Evolutionary conservation across 768 basidiomycete species (phyloP), one percentile per base, ranked within the genome.

Genomic region (Leucosporidium creatinivorum): DNA sequence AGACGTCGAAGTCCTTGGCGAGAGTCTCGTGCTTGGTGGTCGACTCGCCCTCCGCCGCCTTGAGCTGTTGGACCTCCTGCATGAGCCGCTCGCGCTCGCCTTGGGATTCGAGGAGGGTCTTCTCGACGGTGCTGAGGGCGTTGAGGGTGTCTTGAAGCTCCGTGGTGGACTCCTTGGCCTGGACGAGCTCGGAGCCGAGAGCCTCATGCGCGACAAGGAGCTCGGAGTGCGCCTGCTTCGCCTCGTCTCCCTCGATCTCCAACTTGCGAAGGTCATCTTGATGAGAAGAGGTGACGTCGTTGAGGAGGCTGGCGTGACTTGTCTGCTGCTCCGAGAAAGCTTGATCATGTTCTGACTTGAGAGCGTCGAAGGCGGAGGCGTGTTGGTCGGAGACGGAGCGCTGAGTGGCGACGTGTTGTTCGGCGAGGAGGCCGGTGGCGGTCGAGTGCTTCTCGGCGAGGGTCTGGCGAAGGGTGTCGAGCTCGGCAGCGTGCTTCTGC

Each of bases 1-100:
- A 88, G 47, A 82, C 84, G 73, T 91, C 89, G 44, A 92, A 80
- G 75, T 93, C 89, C 26, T 83, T 82, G 15, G 84, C 84, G 48
- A 90, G 81, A 23, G 87, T 86, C 72, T 89, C 85, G 50, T 85
- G 86, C 72, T 87, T 86, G 12, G 88, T 88, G 15, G 84, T 85
- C 75, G 89, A 88, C 71, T 86, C 83, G 39, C 85, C 67, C 1
- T 58, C 19, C 21, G 17, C 25, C 60, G 65, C 44, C n/a, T 49
- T 48, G 6, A 68, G 58, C n/a, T 70, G 57, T 15, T 66, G 51
- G 8, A 69, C n/a, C 28, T 73, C 66, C 7, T 54, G 17, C 36
- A 69, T 39, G 28, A 73, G 63, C 1, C 75, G 69, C 30, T 66
- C 72, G 4, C 68, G 67, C 59, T 74, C 73, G 48, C 69, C 61